These are phyloP conservation scores for Cucurbita ficifolia DNA, from an alignment of 306 rosid genomes.

Conservation along the genomic window DNA sequence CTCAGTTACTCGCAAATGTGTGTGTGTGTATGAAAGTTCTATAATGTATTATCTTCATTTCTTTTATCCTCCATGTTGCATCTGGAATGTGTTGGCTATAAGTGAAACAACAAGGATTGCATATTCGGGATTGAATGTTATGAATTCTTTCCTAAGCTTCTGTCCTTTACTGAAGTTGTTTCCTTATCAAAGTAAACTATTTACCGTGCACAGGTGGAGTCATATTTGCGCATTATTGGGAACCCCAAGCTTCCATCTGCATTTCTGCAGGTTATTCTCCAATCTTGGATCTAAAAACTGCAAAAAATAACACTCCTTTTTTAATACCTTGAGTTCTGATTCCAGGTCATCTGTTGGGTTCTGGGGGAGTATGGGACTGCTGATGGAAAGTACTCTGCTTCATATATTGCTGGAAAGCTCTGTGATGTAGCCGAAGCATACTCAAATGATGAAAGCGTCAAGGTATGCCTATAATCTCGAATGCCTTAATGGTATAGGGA, in stretches of 20 bases:
- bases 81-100: no score
- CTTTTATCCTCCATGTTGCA: no score
- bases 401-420: slow-evolving; percentile 72
- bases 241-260: background rate
- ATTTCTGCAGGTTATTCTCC: background rate
- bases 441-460: slow-evolving; percentile 77
- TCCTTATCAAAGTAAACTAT: background rate
- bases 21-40: no score
- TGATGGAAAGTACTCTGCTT: slow-evolving; percentile 35
- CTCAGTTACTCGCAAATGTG: no score
- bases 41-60: no score
- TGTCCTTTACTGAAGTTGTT: background rate
- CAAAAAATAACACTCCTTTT: background rate
- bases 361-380: background rate
- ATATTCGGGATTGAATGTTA: background rate
- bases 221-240: background rate
- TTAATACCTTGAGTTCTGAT: background rate
- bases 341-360: background rate
- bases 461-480: slow-evolving; percentile 37
- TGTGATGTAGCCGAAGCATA: slow-evolving; percentile 90
- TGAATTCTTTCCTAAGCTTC: background rate
- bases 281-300: background rate
- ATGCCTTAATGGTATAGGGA: background rate
- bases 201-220: background rate
- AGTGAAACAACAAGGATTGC: background rate